These are phyloP conservation scores for Pterocarpus santalinus DNA, from an alignment of 306 rosid genomes.

Conservation along the genomic window DNA sequence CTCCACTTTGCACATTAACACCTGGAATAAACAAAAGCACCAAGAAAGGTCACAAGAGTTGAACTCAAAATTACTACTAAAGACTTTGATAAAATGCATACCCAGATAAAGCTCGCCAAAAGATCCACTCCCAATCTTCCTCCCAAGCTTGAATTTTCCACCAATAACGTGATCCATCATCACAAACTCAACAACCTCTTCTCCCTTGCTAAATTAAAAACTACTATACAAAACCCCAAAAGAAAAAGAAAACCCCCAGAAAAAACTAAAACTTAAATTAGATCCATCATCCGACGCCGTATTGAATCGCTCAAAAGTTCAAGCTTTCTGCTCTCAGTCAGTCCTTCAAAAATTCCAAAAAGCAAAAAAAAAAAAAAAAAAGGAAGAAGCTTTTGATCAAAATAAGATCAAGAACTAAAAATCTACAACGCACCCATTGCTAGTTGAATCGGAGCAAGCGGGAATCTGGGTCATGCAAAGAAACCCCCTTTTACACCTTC, in stretches of 20 bases:
- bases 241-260: neutral
- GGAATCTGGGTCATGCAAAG: slow-evolving; percentile 35
- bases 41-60: slow-evolving; percentile 19
- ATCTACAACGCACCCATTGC: slow-evolving; percentile 33
- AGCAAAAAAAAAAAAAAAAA: too few species aligned
- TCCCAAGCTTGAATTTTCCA: slow-evolving; percentile 88
- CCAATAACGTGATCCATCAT: slow-evolving; percentile 87
- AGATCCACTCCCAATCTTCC: slow-evolving; percentile 95
- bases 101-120: slow-evolving; percentile 94
- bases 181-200: slow-evolving; percentile 41
- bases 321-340: slow-evolving; percentile 18
- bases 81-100: slow-evolving; percentile 48
- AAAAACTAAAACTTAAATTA: neutral
- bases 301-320: slow-evolving; percentile 33
- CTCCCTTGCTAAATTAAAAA: slow-evolving; percentile 40
- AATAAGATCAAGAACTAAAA: slow-evolving; percentile 23
- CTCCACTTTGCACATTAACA: slow-evolving; percentile 84
- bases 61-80: slow-evolving; percentile 31
- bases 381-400: neutral
- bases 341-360: neutral
- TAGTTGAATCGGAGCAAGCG: slow-evolving; percentile 40
- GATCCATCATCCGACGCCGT: slow-evolving; percentile 62
- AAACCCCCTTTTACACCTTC: slow-evolving; percentile 18
- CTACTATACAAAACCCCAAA: slow-evolving; percentile 39
- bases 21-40: slow-evolving; percentile 50